Conservation (phyloP, 78 protist species). For the Emiliania huxleyi region DNA sequence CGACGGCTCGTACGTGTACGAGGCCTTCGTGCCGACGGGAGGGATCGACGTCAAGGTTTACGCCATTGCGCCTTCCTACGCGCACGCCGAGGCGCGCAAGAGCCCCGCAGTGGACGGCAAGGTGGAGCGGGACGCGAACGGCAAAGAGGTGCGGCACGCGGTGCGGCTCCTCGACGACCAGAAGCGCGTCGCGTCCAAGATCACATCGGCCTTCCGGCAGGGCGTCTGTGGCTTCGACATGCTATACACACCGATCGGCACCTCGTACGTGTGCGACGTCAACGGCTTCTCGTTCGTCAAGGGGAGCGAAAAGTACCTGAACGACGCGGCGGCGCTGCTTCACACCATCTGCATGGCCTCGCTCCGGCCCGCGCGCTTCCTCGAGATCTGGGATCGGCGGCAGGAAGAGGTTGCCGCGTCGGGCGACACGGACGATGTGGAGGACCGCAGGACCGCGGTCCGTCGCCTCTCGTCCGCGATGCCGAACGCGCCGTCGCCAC, state of each 20-base stretch:
- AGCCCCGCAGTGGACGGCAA: slow-evolving; percentile 93
- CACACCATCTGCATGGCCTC: too few relatives aligned
- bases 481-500: too few relatives aligned
- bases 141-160: slow-evolving; percentile 56
- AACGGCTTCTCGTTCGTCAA: slow-evolving; percentile 94
- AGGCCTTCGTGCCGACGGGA: slow-evolving; percentile 62
- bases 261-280: slow-evolving; percentile 90
- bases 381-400: too few relatives aligned
- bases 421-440: too few relatives aligned
- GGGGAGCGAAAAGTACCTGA: too few relatives aligned
- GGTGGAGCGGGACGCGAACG: slow-evolving; percentile 77
- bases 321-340: too few relatives aligned
- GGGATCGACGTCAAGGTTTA: slow-evolving; percentile 72
- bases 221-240: slow-evolving; percentile 90
- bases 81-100: slow-evolving; percentile 90
- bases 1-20: slow-evolving; percentile 76
- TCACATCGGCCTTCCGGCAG: slow-evolving; percentile 3
- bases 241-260: slow-evolving; percentile 56
- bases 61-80: slow-evolving; percentile 41
- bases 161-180: slow-evolving; percentile 54
- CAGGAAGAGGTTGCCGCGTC: too few relatives aligned
- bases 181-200: not conserved
- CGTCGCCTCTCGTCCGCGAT: too few relatives aligned
- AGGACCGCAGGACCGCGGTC: too few relatives aligned
- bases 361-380: too few relatives aligned